Evolutionary conservation across 2,329 filamentous ascomycete genomes (phyloP), one percentile per base, ranked within the genome.

Genomic region (Penicillium sp.): DNA sequence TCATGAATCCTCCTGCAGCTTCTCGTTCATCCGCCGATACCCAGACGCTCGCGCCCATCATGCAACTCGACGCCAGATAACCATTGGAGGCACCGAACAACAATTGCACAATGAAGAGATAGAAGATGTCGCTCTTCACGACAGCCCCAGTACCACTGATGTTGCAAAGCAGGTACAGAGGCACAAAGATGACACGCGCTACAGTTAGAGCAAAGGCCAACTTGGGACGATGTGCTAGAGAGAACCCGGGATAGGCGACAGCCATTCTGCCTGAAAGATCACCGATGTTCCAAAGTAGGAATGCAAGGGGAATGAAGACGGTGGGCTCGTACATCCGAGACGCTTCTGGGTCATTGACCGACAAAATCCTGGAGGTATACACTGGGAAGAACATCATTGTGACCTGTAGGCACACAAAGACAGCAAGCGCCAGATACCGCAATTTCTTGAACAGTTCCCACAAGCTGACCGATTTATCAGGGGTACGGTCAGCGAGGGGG

Each of bases 321-420:
- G 87, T 82, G 0, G 91, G 86, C 54, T 87, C 73, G 57, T 77
- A 85, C 65, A 96, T 85, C 15, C 96, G 78, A 34, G 76, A 72
- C 15, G 82, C 59, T 5, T 63, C 76, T 63, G 67, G 48, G 15
- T 63, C 61, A 50, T 68, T 81, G 60, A 84, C 78, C 2, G 82
- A 86, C 22, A 81, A 64, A 54, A 89, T 88, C 75, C 89, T 86
- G 58, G 83, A 79, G 0, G 95, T 98, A 76, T 96, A 96, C 61
- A 98, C 91, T 0, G 95, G 95, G 80, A 93, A 98, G 73, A 95
- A 88, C 94, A 99, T 98, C 56, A 99, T 98, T 52, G 93, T 93
- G 56, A 94, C 79, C 43, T 84, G 78, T 71, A 98, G 98, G 71
- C 89, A 92, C 64, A 93, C 73, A 69, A 91, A 92, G 14, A 97